Evolutionary conservation across 352 stramenopile genomes (phyloP), one percentile per base, ranked within the genome.

Genomic region (Phytopythium ostracodes): DNA sequence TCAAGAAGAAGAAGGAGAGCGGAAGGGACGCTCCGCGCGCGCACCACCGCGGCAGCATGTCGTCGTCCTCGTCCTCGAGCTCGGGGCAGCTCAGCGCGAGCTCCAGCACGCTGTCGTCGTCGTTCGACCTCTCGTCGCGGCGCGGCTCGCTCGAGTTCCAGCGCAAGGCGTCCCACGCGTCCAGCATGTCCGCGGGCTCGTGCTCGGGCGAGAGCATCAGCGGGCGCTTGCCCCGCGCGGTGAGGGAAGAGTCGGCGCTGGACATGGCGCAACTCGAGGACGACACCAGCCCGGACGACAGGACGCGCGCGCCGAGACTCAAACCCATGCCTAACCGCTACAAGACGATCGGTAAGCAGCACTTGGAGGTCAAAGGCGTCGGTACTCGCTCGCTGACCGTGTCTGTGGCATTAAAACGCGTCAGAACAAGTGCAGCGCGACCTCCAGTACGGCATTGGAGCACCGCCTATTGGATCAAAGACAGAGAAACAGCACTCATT

Each of bases 301-400:
- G 46, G 4, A 15, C 18, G 4, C 25, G 35, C 35, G 8, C 46
- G 8, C 22, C 20, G 7, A n/a, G 35, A 15, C 54, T 60, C 0
- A 40, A 43, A n/a, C 40, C 40, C 15, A 60, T 50, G 8, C 54
- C 54, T 18, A 61, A 61, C 18, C 56, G 42, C 56, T 61, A 43
- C 56, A 29, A 61, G 22, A 46, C 56, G 27, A 54, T 61, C 27
- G 56, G 56, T 61, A 27, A 12, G 40, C 6, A 7, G 0, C 9
- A 20, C 10, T 15, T 60, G 20, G 14, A 24, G 10, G 22, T 49
- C n/a, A n/a, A n/a, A n/a, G n/a, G 35, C 11, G 18, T 20, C 20
- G 20, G n/a, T n/a, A 25, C 18, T 33, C 24, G 31, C 9, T 25
- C 42, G 15, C 46, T 52, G 46, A 35, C 46, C 24, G 12, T 18